Conservation (phyloP, 495 filamentous ascomycete genomes). For the Recurvomyces mirabilis region DNA sequence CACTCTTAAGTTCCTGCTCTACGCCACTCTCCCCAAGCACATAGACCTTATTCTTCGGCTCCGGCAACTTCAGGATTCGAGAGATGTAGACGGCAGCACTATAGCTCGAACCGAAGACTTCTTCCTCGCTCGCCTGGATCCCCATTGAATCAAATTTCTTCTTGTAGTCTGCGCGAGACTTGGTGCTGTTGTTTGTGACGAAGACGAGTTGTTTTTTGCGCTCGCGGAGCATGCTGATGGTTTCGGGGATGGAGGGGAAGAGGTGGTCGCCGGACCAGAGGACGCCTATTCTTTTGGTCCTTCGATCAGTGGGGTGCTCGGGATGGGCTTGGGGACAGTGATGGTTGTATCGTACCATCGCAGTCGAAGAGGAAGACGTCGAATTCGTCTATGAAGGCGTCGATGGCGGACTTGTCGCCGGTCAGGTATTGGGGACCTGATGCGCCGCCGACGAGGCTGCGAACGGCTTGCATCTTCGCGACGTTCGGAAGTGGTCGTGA, state of each 20-base stretch:
- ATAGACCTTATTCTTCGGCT: slow-evolving; percentile 80
- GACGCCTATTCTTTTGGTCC: slow-evolving; percentile 56
- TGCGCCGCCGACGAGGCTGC: slow-evolving; percentile 1
- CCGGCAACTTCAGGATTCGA: slow-evolving; percentile 67
- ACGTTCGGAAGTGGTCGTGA: no score
- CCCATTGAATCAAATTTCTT: slow-evolving; percentile 78
- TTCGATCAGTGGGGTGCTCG: slow-evolving; percentile 25
- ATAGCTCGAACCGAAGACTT: slow-evolving; percentile 94
- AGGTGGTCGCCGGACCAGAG: slow-evolving; percentile 90
- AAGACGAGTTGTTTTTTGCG: slow-evolving; percentile 89
- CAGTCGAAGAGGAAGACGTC: slow-evolving; percentile 95
- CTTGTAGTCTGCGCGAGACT: slow-evolving; percentile 81
- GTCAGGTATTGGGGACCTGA: slow-evolving; percentile 59
- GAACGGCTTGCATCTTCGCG: slow-evolving; percentile 5
- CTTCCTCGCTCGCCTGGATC: slow-evolving; percentile 68
- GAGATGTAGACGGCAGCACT: slow-evolving; percentile 93
- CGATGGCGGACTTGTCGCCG: slow-evolving; percentile 61
- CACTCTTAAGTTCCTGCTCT: slow-evolving; percentile 70
- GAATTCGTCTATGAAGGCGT: slow-evolving; percentile 75
- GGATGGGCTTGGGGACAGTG: background rate
- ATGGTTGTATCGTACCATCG: slow-evolving; percentile 55
- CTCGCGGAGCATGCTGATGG: slow-evolving; percentile 63
- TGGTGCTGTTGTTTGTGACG: slow-evolving; percentile 98
- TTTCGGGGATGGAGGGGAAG: slow-evolving; percentile 73
- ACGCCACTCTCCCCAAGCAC: slow-evolving; percentile 87